Evolutionary conservation across 164 flowering plant genomes (phyloP).

Genomic region (Nymphaea thermarum): DNA sequence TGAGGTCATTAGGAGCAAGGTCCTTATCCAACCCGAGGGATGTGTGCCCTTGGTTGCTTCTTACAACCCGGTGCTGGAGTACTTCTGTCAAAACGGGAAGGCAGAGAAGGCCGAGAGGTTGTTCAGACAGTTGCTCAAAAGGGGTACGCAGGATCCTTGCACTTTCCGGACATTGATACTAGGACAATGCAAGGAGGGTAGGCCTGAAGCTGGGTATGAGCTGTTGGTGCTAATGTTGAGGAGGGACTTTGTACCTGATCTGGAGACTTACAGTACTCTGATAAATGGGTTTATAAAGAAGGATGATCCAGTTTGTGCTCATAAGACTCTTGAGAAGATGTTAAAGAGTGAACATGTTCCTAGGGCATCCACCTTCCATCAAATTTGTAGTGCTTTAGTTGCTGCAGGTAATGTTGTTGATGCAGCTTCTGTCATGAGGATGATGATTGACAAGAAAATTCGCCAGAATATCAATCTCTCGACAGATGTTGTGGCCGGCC

Average conservation of each 20-base stretch:
- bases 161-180: constrained; percentile 49
- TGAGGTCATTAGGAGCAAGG: constrained; percentile 39
- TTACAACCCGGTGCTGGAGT: constrained; percentile 45
- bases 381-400: constrained; percentile 20
- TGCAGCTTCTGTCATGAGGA: constrained; percentile 34
- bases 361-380: constrained; percentile 40
- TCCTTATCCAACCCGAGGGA: constrained; percentile 32
- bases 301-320: constrained; percentile 38
- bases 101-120: constrained; percentile 50
- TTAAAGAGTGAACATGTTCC: constrained; percentile 52
- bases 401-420: constrained; percentile 30
- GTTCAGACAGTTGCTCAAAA: constrained; percentile 56
- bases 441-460: constrained; percentile 46
- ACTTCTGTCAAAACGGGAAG: constrained; percentile 49
- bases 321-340: constrained; percentile 54
- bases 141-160: constrained; percentile 66
- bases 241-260: constrained; percentile 51
- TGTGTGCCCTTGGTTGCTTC: constrained; percentile 44
- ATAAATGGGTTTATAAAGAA: constrained; percentile 43
- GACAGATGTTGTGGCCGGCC: constrained; percentile 28
- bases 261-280: constrained; percentile 38
- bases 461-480: constrained; percentile 45
- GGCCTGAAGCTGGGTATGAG: constrained; percentile 10
- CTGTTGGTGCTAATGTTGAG: constrained; percentile 56
- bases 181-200: constrained; percentile 76